Evolutionary conservation across 2,329 filamentous ascomycete genomes (phyloP).

Genomic region (Claviceps sp.): DNA sequence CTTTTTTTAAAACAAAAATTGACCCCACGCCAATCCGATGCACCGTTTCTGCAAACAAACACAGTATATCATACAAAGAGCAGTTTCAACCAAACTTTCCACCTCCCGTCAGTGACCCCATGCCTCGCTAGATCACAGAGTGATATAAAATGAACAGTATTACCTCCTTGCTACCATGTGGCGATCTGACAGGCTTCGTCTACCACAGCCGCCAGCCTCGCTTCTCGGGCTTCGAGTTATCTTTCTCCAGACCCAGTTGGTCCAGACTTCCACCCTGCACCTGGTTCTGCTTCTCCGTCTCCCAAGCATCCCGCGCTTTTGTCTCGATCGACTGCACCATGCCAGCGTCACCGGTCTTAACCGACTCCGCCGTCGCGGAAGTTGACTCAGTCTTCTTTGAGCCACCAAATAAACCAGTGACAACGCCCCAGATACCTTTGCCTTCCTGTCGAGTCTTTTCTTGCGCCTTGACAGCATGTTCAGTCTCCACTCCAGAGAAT

Average conservation of each 20-base stretch:
- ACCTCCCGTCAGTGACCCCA: constrained; percentile 1
- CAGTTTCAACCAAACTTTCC: constrained; percentile 6
- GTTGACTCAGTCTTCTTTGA: constrained; percentile 4
- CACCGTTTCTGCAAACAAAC: constrained; percentile 25
- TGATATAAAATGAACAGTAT: not conserved
- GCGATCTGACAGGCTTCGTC: constrained; percentile 6
- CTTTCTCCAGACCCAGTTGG: constrained; percentile 29
- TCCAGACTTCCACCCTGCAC: constrained; percentile 36
- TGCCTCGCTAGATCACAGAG: constrained; percentile 5
- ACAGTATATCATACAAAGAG: constrained; percentile 27
- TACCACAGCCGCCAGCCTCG: constrained; percentile 36
- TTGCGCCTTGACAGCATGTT: constrained; percentile 4
- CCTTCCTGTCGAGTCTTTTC: constrained; percentile 13
- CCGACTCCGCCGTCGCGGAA: constrained; percentile 9
- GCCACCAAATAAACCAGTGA: constrained; percentile 18
- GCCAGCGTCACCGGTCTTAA: constrained; percentile 5
- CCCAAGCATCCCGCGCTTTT: constrained; percentile 31
- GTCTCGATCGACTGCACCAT: constrained; percentile 16
- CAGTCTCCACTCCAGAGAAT: constrained; percentile 12
- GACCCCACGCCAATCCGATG: constrained; percentile 31
- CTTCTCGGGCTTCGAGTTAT: constrained; percentile 21
- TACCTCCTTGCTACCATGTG: not conserved
- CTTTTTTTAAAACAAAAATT: constrained; percentile 12
- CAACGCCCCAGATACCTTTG: constrained; percentile 23
- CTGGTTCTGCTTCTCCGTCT: constrained; percentile 38